These are phyloP conservation scores for Pharus latifolius DNA, from an alignment of 176 grass and related monocot species.

Conservation along the genomic window DNA sequence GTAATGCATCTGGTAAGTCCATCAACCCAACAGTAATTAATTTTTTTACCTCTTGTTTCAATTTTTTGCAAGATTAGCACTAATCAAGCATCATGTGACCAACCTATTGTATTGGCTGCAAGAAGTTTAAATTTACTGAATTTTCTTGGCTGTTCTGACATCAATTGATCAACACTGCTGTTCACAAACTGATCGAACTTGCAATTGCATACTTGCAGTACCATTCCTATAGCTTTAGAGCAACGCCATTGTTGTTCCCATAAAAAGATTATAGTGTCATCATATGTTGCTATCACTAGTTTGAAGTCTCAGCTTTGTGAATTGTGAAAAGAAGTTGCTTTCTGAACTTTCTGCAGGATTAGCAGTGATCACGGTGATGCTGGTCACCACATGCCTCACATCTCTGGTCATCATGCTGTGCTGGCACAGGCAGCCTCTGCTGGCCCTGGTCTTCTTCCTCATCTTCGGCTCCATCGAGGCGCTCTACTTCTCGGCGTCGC, in stretches of 20 bases:
- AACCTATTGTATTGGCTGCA: background rate
- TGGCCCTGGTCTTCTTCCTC: conserved; percentile 72
- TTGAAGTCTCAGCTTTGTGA: background rate
- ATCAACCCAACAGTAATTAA: background rate
- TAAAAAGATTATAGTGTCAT: background rate
- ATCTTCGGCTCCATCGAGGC: conserved; percentile 81
- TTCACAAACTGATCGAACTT: background rate
- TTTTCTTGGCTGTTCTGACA: background rate
- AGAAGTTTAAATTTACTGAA: background rate
- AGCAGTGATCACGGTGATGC: conserved; percentile 96
- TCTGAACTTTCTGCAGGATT: conserved; percentile 43
- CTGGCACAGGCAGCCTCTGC: conserved; percentile 62
- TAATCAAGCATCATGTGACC: background rate
- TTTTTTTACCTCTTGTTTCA: background rate
- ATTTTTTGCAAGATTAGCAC: background rate
- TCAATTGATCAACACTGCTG: background rate
- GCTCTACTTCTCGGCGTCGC: conserved; percentile 91
- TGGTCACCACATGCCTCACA: conserved; percentile 87
- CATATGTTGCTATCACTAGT: background rate
- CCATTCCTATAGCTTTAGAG: background rate
- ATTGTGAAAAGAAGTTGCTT: background rate
- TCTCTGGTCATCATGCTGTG: conserved; percentile 89
- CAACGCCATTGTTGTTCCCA: background rate
- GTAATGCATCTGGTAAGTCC: conserved; percentile 87
- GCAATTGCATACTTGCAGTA: background rate